Evolutionary conservation across 148 eudicot species (phyloP).

Genomic region (Pharnaceum exiguum): DNA sequence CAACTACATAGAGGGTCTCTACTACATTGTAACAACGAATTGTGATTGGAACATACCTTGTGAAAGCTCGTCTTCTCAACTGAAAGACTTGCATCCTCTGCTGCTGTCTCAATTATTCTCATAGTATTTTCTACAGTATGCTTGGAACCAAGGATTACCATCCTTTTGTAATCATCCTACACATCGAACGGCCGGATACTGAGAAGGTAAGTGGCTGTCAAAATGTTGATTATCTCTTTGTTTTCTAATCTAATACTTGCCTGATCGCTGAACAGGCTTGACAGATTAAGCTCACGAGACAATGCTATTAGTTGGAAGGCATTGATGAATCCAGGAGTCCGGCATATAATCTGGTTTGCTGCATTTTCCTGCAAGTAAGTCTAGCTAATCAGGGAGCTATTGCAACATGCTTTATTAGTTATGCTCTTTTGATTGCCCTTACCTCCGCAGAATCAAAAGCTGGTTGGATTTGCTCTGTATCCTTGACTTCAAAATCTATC

Average conservation of each 20-base stretch:
- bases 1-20: no score
- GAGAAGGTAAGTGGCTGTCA: not conserved
- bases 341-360: slow-evolving; percentile 14
- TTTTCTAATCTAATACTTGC: slow-evolving; percentile 16
- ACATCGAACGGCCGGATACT: not conserved
- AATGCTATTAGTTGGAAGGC: slow-evolving; percentile 57
- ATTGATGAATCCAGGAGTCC: slow-evolving; percentile 40
- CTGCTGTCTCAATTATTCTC: slow-evolving; percentile 53
- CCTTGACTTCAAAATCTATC: slow-evolving; percentile 19
- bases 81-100: slow-evolving; percentile 35
- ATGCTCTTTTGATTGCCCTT: slow-evolving; percentile 1
- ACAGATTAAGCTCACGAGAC: slow-evolving; percentile 49
- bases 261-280: slow-evolving; percentile 47
- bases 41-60: slow-evolving; percentile 28
- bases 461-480: slow-evolving; percentile 26
- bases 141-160: slow-evolving; percentile 43
- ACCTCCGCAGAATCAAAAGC: slow-evolving; percentile 32
- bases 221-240: not conserved
- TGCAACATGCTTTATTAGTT: not conserved
- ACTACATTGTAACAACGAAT: not conserved
- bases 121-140: slow-evolving; percentile 37
- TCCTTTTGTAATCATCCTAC: slow-evolving; percentile 40
- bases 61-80: slow-evolving; percentile 41
- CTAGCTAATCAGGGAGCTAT: not conserved
- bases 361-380: slow-evolving; percentile 28